Evolutionary conservation across 2,329 filamentous ascomycete species (phyloP).

Genomic region (Elsinoe necatrix): DNA sequence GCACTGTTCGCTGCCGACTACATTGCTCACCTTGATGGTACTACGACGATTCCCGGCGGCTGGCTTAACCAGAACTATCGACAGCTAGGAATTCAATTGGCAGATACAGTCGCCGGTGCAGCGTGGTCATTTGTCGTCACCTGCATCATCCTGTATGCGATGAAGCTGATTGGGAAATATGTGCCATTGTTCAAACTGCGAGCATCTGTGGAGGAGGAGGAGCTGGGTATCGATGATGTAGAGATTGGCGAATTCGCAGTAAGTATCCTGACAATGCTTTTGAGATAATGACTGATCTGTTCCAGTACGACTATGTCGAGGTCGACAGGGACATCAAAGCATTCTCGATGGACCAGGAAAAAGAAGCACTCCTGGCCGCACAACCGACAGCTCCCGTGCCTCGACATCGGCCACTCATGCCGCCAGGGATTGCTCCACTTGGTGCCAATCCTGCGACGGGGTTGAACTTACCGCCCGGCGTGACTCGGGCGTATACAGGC

Average conservation of each 20-base stretch:
- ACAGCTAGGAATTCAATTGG: slow-evolving; percentile 75
- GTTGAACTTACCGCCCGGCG: background rate
- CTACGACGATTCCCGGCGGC: slow-evolving; percentile 58
- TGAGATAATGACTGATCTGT: slow-evolving; percentile 3
- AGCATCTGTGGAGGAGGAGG: slow-evolving; percentile 67
- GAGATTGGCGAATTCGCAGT: slow-evolving; percentile 89
- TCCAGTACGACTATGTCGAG: slow-evolving; percentile 78
- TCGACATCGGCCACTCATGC: background rate
- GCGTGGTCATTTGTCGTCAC: slow-evolving; percentile 72
- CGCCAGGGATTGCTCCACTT: slow-evolving; percentile 1
- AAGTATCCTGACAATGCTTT: slow-evolving; percentile 27
- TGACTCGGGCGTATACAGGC: background rate
- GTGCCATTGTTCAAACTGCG: slow-evolving; percentile 69
- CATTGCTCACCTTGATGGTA: slow-evolving; percentile 51
- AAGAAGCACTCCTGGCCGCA: background rate
- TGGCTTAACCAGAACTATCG: slow-evolving; percentile 80
- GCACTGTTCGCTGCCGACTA: slow-evolving; percentile 78
- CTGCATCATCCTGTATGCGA: slow-evolving; percentile 57
- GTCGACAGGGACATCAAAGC: slow-evolving; percentile 59
- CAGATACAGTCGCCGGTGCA: slow-evolving; percentile 68
- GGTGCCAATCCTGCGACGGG: slow-evolving; percentile 3
- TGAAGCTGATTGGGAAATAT: slow-evolving; percentile 63
- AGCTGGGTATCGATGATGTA: slow-evolving; percentile 77
- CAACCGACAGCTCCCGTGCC: background rate
- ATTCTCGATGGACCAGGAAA: background rate